These are phyloP conservation scores for Clohesyomyces aquaticus DNA, from an alignment of 495 filamentous ascomycete species.

Conservation along the genomic window DNA sequence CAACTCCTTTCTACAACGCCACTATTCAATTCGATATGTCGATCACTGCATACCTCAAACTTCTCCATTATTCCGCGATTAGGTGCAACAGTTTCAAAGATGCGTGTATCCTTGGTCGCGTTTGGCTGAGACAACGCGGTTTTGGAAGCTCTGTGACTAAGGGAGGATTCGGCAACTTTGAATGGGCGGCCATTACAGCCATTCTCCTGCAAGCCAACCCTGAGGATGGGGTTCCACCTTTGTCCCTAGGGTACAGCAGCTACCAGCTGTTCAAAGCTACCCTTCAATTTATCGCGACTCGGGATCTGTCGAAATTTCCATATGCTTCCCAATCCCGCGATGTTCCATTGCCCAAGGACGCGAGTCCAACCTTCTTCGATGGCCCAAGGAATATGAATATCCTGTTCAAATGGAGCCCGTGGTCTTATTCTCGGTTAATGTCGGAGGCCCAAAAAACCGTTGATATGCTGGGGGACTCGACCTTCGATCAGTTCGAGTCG, in stretches of 20 bases:
- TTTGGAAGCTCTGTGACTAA: conserved; percentile 65
- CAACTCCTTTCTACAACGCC: conserved; percentile 89
- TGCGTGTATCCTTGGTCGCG: conserved; percentile 79
- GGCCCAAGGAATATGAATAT: conserved; percentile 73
- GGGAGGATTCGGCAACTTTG: conserved; percentile 94
- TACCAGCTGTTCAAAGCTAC: conserved; percentile 94
- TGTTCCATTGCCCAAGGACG: conserved; percentile 44
- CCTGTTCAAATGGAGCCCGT: conserved; percentile 87
- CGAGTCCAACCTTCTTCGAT: conserved; percentile 65
- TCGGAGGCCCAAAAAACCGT: conserved; percentile 73
- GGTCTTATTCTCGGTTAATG: conserved; percentile 73
- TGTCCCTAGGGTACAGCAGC: conserved; percentile 80
- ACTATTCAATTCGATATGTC: conserved; percentile 77
- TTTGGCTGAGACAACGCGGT: conserved; percentile 89
- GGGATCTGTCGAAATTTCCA: conserved; percentile 67
- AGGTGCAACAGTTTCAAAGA: conserved; percentile 74
- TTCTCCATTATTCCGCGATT: conserved; percentile 66
- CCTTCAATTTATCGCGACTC: conserved; percentile 77
- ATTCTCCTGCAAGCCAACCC: conserved; percentile 65
- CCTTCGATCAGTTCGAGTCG: conserved; percentile 77
- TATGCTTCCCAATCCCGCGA: conserved; percentile 56
- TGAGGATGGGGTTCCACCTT: conserved; percentile 67
- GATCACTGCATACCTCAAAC: conserved; percentile 71
- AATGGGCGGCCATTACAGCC: conserved; percentile 81
- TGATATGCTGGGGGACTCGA: conserved; percentile 71